Evolutionary conservation across 306 rosid species (phyloP).

Genomic region (Luffa aegyptiaca): DNA sequence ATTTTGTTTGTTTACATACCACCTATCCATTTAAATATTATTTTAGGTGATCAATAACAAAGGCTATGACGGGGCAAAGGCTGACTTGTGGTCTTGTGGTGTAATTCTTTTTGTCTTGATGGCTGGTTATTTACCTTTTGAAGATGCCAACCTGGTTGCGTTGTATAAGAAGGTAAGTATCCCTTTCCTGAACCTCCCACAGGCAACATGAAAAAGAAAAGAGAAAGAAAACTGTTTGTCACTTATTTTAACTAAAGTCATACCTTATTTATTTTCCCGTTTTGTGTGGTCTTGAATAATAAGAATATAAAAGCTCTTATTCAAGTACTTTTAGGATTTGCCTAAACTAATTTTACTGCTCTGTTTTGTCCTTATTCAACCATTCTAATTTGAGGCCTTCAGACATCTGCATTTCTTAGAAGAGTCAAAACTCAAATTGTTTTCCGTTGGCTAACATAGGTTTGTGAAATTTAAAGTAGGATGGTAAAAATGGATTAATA

Average conservation of each 20-base stretch:
- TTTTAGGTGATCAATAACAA: slow-evolving; percentile 79
- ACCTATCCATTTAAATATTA: slow-evolving; percentile 15
- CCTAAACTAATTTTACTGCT: neutral
- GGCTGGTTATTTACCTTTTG: slow-evolving; percentile 97
- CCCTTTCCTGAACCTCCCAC: neutral
- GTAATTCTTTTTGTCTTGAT: slow-evolving; percentile 82
- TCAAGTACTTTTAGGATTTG: neutral
- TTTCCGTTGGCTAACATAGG: neutral
- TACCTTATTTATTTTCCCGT: neutral
- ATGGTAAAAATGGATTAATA: neutral
- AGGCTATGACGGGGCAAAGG: slow-evolving; percentile 92
- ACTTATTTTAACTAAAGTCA: neutral
- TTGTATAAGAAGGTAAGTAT: slow-evolving; percentile 73
- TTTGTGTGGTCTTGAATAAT: neutral
- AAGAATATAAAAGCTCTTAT: neutral
- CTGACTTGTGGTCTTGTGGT: slow-evolving; percentile 97
- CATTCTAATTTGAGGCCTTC: neutral
- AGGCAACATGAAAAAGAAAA: neutral
- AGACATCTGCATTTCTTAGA: neutral
- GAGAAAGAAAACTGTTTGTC: neutral
- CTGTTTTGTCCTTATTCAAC: neutral
- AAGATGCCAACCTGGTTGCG: slow-evolving; percentile 72
- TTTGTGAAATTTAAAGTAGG: neutral
- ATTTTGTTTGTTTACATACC: slow-evolving; percentile 7
- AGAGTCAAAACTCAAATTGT: neutral